phyloP scores from a whole-genome alignment of 345 rosid species.

The Gossypium raimondii region DNA sequence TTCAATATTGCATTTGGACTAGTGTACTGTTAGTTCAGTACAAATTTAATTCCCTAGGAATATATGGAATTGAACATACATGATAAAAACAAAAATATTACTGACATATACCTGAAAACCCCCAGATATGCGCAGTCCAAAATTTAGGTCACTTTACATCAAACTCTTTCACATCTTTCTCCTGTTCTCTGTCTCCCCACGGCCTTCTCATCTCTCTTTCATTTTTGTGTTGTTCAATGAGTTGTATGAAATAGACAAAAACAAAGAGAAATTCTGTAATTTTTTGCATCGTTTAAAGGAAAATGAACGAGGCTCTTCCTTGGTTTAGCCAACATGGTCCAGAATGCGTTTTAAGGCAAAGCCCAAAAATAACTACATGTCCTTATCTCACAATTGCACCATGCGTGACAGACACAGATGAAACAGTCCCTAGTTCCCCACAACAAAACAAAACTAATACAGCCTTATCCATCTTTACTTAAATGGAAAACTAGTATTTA shows the following conservation, averaged over 20 bases:
- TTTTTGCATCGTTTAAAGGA: conserved; percentile 12
- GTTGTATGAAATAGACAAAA: conserved; percentile 24
- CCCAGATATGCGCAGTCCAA: conserved; percentile 15
- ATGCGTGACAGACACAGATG: conserved; percentile 25
- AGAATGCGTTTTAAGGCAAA: conserved; percentile 23
- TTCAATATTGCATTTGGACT: neutral
- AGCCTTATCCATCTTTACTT: conserved; percentile 14
- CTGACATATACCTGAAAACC: conserved; percentile 10
- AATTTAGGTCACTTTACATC: conserved; percentile 28
- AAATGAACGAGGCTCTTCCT: conserved; percentile 9
- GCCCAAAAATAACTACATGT: conserved; percentile 15
- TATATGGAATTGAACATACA: conserved; percentile 21
- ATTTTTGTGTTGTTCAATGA: conserved; percentile 10
- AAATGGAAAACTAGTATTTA: conserved; percentile 22
- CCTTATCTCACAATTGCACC: conserved; percentile 25
- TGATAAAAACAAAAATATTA: conserved; percentile 8
- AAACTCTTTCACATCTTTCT: conserved; percentile 17
- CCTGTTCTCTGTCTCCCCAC: conserved; percentile 1
- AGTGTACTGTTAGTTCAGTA: neutral
- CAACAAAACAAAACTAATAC: conserved; percentile 34
- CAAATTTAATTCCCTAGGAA: conserved; percentile 5
- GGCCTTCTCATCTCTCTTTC: conserved; percentile 14
- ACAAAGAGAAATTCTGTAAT: conserved; percentile 8
- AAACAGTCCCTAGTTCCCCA: conserved; percentile 31
- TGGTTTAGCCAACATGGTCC: conserved; percentile 33